Evolutionary conservation across 352 stramenopile species (phyloP).

Genomic region (Phytophthora melonis): DNA sequence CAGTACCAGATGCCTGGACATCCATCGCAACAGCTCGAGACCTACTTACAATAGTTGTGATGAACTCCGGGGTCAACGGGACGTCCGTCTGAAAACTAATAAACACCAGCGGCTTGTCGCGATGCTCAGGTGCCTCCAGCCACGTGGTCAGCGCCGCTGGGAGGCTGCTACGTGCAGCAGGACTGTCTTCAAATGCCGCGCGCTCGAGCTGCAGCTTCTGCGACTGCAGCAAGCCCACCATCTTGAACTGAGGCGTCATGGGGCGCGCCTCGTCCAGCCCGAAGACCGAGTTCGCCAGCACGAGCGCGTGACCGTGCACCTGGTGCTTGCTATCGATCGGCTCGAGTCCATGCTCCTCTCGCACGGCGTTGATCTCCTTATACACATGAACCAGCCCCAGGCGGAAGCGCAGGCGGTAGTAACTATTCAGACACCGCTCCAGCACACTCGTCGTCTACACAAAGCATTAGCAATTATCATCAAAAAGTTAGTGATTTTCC

Average conservation of each 20-base stretch:
- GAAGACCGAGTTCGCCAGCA: conserved; percentile 87
- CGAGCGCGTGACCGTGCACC: conserved; percentile 64
- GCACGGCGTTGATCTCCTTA: conserved; percentile 73
- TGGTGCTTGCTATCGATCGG: conserved; percentile 62
- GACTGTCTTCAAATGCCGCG: conserved; percentile 17
- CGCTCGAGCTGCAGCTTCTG: conserved; percentile 37
- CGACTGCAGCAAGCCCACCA: conserved; percentile 73
- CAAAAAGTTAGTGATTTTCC: conserved; percentile 17
- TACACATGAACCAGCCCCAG: conserved; percentile 67
- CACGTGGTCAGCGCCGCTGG: conserved; percentile 47
- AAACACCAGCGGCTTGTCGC: conserved; percentile 55
- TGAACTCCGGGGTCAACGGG: conserved; percentile 61
- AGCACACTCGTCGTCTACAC: conserved; percentile 72
- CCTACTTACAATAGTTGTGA: conserved; percentile 55
- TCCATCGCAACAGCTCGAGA: conserved; percentile 17
- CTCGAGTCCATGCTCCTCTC: conserved; percentile 59
- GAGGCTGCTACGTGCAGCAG: conserved; percentile 38
- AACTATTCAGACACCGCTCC: conserved; percentile 84
- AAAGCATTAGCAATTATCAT: not conserved
- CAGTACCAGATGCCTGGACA: not conserved
- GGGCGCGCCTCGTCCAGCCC: conserved; percentile 82
- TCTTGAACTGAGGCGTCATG: conserved; percentile 78
- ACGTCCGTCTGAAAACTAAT: conserved; percentile 66
- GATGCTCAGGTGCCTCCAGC: conserved; percentile 41
- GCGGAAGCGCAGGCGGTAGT: conserved; percentile 79